A percentile compares a stretch with the other conserved stretches of the same genome.
These are phyloP conservation scores for Acrocalymma vagum DNA, from an alignment of 2,329 filamentous ascomycete species.

Conservation along the genomic window DNA sequence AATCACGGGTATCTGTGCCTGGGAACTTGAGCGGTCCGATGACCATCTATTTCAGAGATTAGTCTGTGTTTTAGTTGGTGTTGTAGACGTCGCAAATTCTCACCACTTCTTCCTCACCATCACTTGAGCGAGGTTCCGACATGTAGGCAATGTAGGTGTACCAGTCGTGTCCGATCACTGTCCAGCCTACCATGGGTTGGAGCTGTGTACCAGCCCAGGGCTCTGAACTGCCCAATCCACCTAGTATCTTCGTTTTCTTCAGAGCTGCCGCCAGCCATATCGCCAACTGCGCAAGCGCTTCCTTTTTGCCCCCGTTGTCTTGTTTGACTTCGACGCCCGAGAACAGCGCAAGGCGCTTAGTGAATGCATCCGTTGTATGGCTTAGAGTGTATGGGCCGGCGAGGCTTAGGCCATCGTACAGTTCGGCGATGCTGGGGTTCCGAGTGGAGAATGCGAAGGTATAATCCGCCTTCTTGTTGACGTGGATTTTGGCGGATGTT, in stretches of 20 bases:
- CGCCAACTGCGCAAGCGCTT: conserved; percentile 7
- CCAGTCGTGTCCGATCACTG: conserved; percentile 6
- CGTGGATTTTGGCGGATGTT: conserved; percentile 1
- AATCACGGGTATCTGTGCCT: too few species aligned
- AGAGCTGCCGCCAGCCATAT: conserved; percentile 8
- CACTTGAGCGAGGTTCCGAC: too few species aligned
- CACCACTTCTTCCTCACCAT: too few species aligned
- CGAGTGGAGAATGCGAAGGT: conserved; percentile 2
- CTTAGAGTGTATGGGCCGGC: conserved; percentile 2
- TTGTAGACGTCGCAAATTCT: too few species aligned
- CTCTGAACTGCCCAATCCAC: background rate
- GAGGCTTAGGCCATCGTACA: conserved; percentile 4
- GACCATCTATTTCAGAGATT: too few species aligned
- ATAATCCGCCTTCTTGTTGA: conserved; percentile 8
- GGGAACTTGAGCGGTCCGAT: too few species aligned
- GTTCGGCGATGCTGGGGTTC: background rate
- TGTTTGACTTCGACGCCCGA: conserved; percentile 7
- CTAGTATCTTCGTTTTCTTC: conserved; percentile 5
- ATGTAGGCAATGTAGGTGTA: conserved; percentile 8
- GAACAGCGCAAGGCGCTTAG: conserved; percentile 4
- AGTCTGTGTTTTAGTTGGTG: too few species aligned
- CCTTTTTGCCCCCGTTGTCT: conserved; percentile 7
- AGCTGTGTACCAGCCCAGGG: conserved; percentile 1
- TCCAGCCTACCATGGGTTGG: conserved; percentile 3
- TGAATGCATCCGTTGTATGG: conserved; percentile 5